Conservation (phyloP, 768 basidiomycete genomes). For the Tubosaeta brunneosetosa region DNA sequence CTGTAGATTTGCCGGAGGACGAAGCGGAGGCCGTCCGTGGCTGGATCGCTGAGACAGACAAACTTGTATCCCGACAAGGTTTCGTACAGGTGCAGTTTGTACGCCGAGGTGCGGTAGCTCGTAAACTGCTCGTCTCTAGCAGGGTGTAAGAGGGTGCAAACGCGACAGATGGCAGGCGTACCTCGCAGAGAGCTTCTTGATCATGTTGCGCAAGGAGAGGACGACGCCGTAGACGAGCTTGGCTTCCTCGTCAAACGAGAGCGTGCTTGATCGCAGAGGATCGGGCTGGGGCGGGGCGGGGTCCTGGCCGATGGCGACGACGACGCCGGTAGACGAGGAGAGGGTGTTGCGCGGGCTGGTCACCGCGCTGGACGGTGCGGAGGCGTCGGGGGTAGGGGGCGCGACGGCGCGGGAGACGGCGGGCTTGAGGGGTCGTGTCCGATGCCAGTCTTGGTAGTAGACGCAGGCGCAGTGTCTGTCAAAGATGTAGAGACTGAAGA, state of each 20-base stretch:
- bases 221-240: constrained; percentile 97
- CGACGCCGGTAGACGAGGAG: constrained; percentile 57
- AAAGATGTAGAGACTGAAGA: constrained; percentile 90
- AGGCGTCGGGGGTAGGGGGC: constrained; percentile 27
- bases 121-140: constrained; percentile 86
- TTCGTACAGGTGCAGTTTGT: constrained; percentile 92
- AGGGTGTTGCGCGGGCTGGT: constrained; percentile 66
- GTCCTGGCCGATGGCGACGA: constrained; percentile 58
- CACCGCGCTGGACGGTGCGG: constrained; percentile 33
- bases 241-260: constrained; percentile 95
- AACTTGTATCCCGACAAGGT: constrained; percentile 93
- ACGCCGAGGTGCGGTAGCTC: constrained; percentile 84
- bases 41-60: constrained; percentile 87
- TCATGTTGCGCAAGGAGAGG: constrained; percentile 87
- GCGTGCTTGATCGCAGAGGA: constrained; percentile 39
- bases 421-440: constrained; percentile 65
- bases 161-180: constrained; percentile 7
- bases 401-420: constrained; percentile 76
- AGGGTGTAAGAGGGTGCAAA: not conserved
- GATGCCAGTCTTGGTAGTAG: constrained; percentile 96
- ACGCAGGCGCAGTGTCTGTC: constrained; percentile 91
- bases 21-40: constrained; percentile 75
- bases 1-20: constrained; percentile 84
- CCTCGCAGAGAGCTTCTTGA: constrained; percentile 90
- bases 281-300: constrained; percentile 20